Percentiles rank a stretch among this genome's conserved stretches.
Conservation (phyloP, 768 basidiomycete species). For the Heimioporus sp. region DNA sequence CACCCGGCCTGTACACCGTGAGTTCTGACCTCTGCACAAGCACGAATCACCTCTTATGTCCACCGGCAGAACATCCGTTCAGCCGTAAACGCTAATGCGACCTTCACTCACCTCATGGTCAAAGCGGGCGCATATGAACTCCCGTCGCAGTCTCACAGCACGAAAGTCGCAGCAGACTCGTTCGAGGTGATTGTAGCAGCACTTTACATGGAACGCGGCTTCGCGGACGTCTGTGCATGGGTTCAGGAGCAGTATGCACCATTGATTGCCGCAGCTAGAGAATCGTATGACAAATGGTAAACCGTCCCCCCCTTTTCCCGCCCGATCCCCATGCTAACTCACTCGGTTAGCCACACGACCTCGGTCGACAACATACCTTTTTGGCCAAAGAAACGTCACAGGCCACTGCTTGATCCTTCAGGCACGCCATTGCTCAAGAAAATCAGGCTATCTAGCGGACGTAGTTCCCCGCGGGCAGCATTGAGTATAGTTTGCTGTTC, state of each 20-base stretch:
- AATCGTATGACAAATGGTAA: conserved; percentile 28
- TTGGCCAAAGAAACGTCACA: conserved; percentile 15
- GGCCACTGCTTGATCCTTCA: conserved; percentile 1
- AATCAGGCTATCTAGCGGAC: conserved; percentile 13
- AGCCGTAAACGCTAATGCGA: conserved; percentile 33
- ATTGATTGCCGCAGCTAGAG: conserved; percentile 32
- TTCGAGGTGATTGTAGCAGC: conserved; percentile 48
- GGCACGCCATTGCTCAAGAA: conserved; percentile 19
- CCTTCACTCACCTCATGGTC: conserved; percentile 38
- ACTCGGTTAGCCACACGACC: conserved; percentile 8
- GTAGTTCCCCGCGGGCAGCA: conserved; percentile 13
- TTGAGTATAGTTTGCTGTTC: conserved; percentile 16
- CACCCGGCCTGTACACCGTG: conserved; percentile 37
- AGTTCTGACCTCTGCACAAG: conserved; percentile 1
- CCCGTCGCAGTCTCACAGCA: conserved; percentile 14
- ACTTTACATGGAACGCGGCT: conserved; percentile 40
- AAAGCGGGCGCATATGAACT: conserved; percentile 31
- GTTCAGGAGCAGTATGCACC: conserved; percentile 37
- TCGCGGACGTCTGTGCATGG: conserved; percentile 37
- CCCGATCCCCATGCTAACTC: conserved; percentile 4
- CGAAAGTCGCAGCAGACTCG: conserved; percentile 44
- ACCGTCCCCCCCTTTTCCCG: neutral
- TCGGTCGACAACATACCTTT: neutral
- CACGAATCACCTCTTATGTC: neutral
- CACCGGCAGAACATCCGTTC: conserved; percentile 22